These are phyloP conservation scores for Cytospora chrysosperma DNA, from an alignment of 2,329 filamentous ascomycete species.

Conservation along the genomic window DNA sequence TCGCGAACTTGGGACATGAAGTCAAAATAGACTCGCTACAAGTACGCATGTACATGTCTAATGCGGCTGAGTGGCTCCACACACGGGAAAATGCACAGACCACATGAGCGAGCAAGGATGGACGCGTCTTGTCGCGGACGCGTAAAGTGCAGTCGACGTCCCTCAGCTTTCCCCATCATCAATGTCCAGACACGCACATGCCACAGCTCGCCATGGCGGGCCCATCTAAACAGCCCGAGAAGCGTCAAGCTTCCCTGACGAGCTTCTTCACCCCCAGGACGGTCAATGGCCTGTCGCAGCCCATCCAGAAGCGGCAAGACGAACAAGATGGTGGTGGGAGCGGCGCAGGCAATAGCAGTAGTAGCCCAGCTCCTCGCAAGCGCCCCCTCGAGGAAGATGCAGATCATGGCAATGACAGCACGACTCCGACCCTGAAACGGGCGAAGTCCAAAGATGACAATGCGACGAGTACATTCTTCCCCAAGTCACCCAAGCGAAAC, in stretches of 20 bases:
- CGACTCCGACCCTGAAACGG: slow-evolving; percentile 44
- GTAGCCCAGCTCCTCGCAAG: slow-evolving; percentile 42
- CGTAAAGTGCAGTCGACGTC: slow-evolving; percentile 1
- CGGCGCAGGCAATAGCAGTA: background rate
- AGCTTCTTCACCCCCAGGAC: slow-evolving; percentile 76
- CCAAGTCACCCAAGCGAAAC: slow-evolving; percentile 34
- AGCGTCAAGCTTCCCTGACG: slow-evolving; percentile 80
- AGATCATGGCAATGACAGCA: slow-evolving; percentile 43
- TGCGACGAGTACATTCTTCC: slow-evolving; percentile 38
- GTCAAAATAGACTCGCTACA: slow-evolving; percentile 6
- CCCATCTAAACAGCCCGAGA: slow-evolving; percentile 44
- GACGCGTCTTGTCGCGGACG: slow-evolving; percentile 14
- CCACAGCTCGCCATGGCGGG: slow-evolving; percentile 35
- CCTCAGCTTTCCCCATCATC: background rate
- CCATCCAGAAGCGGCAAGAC: slow-evolving; percentile 20
- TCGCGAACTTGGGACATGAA: too few relatives aligned
- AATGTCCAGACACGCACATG: background rate
- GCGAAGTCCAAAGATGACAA: slow-evolving; percentile 43
- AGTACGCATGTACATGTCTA: too few relatives aligned
- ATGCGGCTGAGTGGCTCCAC: background rate
- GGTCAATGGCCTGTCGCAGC: slow-evolving; percentile 41
- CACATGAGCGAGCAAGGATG: background rate
- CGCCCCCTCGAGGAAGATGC: slow-evolving; percentile 50
- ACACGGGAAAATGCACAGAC: background rate
- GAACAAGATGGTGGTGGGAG: slow-evolving; percentile 21